phyloP scores from a whole-genome alignment of 208 protist genomes.

The Trypanosoma brucei region DNA sequence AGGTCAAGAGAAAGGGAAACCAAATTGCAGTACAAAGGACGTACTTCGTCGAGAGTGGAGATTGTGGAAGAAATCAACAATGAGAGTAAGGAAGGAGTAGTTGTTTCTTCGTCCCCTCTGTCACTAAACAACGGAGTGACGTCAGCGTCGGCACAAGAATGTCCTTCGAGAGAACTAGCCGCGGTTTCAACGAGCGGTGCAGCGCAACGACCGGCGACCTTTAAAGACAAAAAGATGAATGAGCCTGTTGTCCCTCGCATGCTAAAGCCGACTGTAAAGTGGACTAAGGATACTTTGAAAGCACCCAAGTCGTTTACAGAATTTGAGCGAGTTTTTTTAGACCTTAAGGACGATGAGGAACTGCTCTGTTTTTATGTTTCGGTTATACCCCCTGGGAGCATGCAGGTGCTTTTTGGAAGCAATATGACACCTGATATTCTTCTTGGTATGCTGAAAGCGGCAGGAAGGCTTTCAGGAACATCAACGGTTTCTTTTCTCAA shows the following conservation, averaged over 20 bases:
- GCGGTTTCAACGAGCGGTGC: too few species aligned
- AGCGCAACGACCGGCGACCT: not conserved
- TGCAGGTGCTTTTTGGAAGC: constrained; percentile 70
- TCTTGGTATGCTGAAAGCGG: constrained; percentile 43
- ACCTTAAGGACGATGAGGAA: constrained; percentile 54
- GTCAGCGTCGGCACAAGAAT: not conserved
- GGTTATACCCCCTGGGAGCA: constrained; percentile 43
- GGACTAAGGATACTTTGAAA: constrained; percentile 57
- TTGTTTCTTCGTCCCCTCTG: not conserved
- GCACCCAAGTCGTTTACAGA: constrained; percentile 79
- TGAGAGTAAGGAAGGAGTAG: not conserved
- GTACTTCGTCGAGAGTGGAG: constrained; percentile 60
- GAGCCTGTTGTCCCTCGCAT: constrained; percentile 10
- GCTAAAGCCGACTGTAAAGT: constrained; percentile 25
- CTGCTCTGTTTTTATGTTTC: constrained; percentile 63
- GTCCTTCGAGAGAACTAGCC: too few species aligned
- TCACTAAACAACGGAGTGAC: not conserved
- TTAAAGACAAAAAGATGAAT: not conserved
- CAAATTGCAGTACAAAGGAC: constrained; percentile 26
- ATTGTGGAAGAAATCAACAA: constrained; percentile 56
- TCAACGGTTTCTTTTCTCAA: constrained; percentile 54
- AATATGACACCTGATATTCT: constrained; percentile 86
- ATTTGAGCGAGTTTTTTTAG: constrained; percentile 80
- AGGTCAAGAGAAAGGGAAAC: constrained; percentile 31
- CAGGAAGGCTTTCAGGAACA: constrained; percentile 31